Base-by-base conservation (phyloP, 495 filamentous ascomycete species). In the Penicillium canescens region DNA sequence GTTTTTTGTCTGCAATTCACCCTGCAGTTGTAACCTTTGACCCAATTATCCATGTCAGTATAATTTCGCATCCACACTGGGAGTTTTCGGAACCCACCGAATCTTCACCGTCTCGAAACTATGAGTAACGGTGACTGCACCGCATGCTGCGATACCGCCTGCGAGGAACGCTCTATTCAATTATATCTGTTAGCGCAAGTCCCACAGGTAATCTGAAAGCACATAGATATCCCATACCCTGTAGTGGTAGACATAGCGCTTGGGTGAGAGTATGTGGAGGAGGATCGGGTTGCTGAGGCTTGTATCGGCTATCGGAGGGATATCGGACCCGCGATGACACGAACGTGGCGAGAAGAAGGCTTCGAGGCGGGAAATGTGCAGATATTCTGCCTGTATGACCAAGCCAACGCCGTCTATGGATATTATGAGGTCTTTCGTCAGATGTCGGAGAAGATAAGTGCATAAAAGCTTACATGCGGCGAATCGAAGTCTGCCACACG, bases 31-130 rank as follows among this genome's bases (percentile, higher is more conserved):
- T 77, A 98, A 82, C 59, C 90, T 92, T 59, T 49, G 20, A 14
- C 2, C 12, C 9, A 11, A 31, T 14, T 8, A 44, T 23, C 4
- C 2, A 7, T 35, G 26, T 57, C 18, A 57, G 49, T 10, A 42
- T 26, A 4, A 31, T 35, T 9, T 1, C 31, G 9, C 31, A 23
- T 6, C 35, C 34, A 18, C 12, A 16, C 31, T 24, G 37, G 24
- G 26, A 16, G 18, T 18, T 18, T 11, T 38, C 51, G 38, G 18
- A 10, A 48, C 75, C 48, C 65, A 93, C 89, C 93, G 90, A 68
- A 98, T 99, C 84, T 99, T 99, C 52, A 98, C 91, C 6, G 94
- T 98, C 74, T 99, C 94, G 77, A 98, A 97, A 54, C 91, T 90
- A 71, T 99, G 94, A 36, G 94, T 99, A 42, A 95, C 93, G 4